phyloP scores from a whole-genome alignment of 192 early-diverging fungal genomes.

The Phlyctochytrium arcticum region DNA sequence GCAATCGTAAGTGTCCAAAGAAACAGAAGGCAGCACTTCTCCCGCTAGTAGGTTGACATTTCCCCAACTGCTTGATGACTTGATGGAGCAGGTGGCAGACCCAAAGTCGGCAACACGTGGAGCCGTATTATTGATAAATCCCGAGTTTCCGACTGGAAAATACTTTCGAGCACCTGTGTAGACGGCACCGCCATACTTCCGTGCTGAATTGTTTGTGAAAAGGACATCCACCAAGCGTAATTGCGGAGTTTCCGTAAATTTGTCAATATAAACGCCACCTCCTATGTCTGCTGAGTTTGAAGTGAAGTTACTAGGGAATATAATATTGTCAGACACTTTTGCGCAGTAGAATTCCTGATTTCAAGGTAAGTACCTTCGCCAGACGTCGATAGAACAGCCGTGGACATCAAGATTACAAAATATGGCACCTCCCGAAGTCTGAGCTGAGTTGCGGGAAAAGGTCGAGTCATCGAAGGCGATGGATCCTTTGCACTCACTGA shows the following conservation, averaged over 20 bases:
- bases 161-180: background rate
- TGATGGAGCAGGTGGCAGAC: background rate
- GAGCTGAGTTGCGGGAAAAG: background rate
- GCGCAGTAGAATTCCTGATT: background rate
- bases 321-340: background rate
- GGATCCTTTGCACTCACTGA: slow-evolving; percentile 10
- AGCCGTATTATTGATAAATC: slow-evolving; percentile 4
- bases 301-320: background rate
- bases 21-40: background rate
- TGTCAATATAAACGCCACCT: slow-evolving; percentile 5
- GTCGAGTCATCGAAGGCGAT: background rate
- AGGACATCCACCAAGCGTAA: background rate
- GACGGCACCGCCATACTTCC: background rate
- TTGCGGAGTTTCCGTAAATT: background rate
- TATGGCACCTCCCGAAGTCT: background rate
- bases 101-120: background rate
- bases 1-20: background rate
- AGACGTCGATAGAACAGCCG: background rate
- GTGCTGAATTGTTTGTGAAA: background rate
- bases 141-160: background rate
- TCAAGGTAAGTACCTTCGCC: background rate
- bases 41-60: background rate
- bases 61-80: background rate
- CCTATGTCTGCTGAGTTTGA: slow-evolving; percentile 1
- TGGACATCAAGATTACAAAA: background rate